A percentile compares a stretch with the other conserved stretches of the same genome.
Conservation (phyloP, 208 protist genomes). For the Chromosphaera perkinsii region DNA sequence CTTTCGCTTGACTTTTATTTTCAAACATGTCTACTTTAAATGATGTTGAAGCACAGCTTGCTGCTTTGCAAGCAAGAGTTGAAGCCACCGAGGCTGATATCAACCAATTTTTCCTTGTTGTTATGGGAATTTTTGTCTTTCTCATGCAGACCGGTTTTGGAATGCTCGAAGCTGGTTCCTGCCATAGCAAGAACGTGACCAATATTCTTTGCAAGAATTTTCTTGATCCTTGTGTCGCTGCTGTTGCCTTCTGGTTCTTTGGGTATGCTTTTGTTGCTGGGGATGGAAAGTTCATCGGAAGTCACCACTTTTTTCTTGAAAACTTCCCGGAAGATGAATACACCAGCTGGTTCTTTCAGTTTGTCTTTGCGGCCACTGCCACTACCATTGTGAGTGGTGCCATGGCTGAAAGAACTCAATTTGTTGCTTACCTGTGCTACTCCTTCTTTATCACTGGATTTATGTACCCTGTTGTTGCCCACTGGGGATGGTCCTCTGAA, state of each 20-base stretch:
- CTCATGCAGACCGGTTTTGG: constrained; percentile 31
- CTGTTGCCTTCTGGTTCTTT: constrained; percentile 27
- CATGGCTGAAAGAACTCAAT: constrained; percentile 2
- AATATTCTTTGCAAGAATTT: constrained; percentile 54
- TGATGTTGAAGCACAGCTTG: too few species aligned
- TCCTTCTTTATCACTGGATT: constrained; percentile 15
- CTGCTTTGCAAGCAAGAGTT: too few species aligned
- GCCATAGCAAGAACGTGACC: constrained; percentile 38
- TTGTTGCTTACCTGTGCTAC: neutral
- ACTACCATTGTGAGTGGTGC: constrained; percentile 24
- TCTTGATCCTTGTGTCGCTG: constrained; percentile 31
- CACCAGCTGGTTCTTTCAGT: constrained; percentile 5
- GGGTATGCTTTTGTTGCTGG: constrained; percentile 41
- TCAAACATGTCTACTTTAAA: too few species aligned
- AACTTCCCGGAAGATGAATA: neutral
- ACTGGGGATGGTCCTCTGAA: constrained; percentile 11
- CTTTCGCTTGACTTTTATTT: too few species aligned
- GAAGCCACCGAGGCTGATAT: too few species aligned
- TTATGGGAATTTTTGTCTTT: constrained; percentile 19
- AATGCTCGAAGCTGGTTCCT: constrained; percentile 42
- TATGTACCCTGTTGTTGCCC: constrained; percentile 23
- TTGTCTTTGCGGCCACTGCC: constrained; percentile 15
- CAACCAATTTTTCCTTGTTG: constrained; percentile 1
- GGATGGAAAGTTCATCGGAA: constrained; percentile 37
- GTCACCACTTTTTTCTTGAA: neutral